Conservation (phyloP, 495 filamentous ascomycete genomes). For the Thozetella sp. region DNA sequence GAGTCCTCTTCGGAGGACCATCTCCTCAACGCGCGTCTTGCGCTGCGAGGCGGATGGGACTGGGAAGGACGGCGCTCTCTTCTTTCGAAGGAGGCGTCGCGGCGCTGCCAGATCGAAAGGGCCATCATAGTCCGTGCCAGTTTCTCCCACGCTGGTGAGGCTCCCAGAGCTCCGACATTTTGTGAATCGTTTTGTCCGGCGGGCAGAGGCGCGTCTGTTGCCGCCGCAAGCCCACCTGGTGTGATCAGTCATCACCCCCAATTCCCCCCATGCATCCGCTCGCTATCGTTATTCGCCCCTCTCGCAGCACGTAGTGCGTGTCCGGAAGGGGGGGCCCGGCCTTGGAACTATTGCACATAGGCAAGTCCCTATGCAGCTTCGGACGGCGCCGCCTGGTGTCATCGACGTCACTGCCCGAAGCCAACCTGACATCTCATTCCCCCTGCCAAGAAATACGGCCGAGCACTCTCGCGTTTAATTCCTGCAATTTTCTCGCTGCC, state of each 20-base stretch:
- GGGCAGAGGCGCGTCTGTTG: constrained; percentile 9
- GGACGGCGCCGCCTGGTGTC: not conserved
- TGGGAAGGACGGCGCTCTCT: constrained; percentile 32
- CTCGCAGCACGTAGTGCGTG: not conserved
- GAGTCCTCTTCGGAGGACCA: constrained; percentile 50
- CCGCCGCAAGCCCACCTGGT: not conserved
- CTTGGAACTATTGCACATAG: not conserved
- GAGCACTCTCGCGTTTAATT: not conserved
- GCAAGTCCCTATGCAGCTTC: not conserved
- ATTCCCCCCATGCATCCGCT: not conserved
- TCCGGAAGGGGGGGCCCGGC: not conserved
- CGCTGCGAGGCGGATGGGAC: constrained; percentile 44
- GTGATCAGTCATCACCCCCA: not conserved
- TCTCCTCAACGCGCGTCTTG: constrained; percentile 48
- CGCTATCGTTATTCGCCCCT: not conserved
- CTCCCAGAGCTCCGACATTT: constrained; percentile 57
- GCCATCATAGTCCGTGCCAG: constrained; percentile 59
- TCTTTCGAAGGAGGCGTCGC: constrained; percentile 14
- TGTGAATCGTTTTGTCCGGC: constrained; percentile 4
- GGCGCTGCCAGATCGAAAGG: constrained; percentile 48
- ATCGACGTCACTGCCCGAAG: not conserved
- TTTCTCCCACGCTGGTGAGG: constrained; percentile 45
- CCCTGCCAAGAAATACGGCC: not conserved
- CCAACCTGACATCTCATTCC: constrained; percentile 11
- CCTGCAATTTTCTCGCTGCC: not conserved